A percentile compares a stretch with the other conserved stretches of the same genome.
These are phyloP conservation scores for Fusarium caatingaense DNA, from an alignment of 2,329 filamentous ascomycete species.

Conservation along the genomic window DNA sequence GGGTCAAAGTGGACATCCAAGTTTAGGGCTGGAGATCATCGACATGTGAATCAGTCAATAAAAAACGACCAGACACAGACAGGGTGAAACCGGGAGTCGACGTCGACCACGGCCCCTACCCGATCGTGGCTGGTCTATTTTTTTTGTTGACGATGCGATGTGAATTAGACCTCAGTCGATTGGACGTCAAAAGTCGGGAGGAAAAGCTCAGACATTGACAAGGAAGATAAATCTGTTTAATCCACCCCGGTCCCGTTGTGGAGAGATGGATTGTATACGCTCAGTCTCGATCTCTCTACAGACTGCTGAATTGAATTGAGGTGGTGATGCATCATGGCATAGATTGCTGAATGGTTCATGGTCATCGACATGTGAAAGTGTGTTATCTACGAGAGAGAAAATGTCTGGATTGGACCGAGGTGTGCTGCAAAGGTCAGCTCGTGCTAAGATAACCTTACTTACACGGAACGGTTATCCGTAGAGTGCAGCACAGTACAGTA, in stretches of 20 bases:
- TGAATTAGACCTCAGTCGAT: constrained; percentile 34
- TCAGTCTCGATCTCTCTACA: no score
- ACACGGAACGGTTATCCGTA: constrained; percentile 8
- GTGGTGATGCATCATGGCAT: constrained; percentile 11
- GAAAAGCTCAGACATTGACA: constrained; percentile 25
- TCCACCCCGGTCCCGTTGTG: constrained; percentile 28
- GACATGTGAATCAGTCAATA: constrained; percentile 43
- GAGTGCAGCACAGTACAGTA: constrained; percentile 5
- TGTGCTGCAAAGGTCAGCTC: constrained; percentile 5
- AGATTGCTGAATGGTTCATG: constrained; percentile 11
- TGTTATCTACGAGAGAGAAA: neutral
- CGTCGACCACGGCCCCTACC: constrained; percentile 26
- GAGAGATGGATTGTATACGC: neutral
- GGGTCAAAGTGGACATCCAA: constrained; percentile 37
- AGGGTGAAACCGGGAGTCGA: constrained; percentile 44
- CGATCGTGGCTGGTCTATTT: constrained; percentile 20
- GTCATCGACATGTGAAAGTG: constrained; percentile 31
- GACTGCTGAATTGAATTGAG: neutral
- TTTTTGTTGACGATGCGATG: constrained; percentile 40
- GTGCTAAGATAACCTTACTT: constrained; percentile 43
- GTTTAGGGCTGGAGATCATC: constrained; percentile 47
- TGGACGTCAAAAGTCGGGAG: constrained; percentile 19
- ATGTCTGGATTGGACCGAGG: constrained; percentile 24
- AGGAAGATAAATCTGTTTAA: constrained; percentile 36
- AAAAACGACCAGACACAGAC: constrained; percentile 13